Base-by-base conservation (phyloP, 208 protist species). In the Leishmania mexicana region DNA sequence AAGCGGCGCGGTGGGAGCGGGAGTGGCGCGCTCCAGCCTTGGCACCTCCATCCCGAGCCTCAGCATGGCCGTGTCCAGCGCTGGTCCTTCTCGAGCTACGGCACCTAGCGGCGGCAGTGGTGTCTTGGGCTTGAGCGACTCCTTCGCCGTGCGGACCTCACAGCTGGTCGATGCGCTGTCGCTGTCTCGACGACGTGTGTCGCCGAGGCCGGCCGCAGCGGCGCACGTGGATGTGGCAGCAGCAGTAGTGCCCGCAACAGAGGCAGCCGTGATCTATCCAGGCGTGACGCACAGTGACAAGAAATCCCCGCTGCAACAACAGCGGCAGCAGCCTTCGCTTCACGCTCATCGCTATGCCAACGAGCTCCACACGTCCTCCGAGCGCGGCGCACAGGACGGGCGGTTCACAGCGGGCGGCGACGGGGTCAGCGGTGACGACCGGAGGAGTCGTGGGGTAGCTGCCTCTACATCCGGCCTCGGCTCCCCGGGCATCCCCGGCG, bases 21-120 rank as follows among this genome's bases (percentile, higher is more conserved):
- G 45, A 49, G 45, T 49, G 10, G 45, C 45, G 38, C 76, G 82
- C 35, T 40, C 38, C 19, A 58, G 40, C 75, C 67, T 57, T 11
- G 78, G 73, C 45, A 47, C 67, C 31, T 82, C 83, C 45, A 65
- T 81, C 70, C 54, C 53, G 42, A 81, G 65, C 49, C 19, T 65
- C 19, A 65, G 28, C 75, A 64, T 51, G 75, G 75, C 57, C 75
- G 1, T 35, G 19, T 42, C 47, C n/a, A 40, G 38, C 3, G 42
- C 28, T 38, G 75, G 8, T 15, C 57, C 42, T n/a, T 28, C 71
- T 19, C 70, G 15, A 35, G 64, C 45, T 35, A 31, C 11, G 3
- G n/a, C 51, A 38, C 28, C 65, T 40, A 24, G 11, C 13, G 70
- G 67, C 28, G 65, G 24, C 49, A 65, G 53, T 57, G 62, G 31